These are phyloP conservation scores for Trichosanthes cucumerina DNA, from an alignment of 306 rosid species.

Conservation along the genomic window DNA sequence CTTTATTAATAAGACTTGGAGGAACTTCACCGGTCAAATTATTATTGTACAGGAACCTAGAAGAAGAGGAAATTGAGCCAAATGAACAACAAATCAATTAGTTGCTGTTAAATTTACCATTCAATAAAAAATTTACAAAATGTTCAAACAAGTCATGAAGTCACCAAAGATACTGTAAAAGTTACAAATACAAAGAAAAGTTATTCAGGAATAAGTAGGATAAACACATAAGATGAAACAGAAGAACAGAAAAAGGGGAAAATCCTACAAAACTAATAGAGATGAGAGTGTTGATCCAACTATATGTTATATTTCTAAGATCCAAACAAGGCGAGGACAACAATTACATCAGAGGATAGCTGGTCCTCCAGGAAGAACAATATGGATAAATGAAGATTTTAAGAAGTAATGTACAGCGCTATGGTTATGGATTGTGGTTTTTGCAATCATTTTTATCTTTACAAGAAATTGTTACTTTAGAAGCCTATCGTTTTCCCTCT, in stretches of 20 bases:
- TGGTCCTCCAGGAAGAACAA: neutral
- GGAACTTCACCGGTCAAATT: conserved; percentile 81
- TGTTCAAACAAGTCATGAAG: neutral
- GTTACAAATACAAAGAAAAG: neutral
- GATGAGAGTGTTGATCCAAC: neutral
- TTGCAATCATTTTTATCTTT: neutral
- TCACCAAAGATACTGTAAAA: neutral
- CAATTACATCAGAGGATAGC: neutral
- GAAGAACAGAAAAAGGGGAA: neutral
- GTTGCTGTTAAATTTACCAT: neutral
- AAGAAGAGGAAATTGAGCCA: conserved; percentile 24
- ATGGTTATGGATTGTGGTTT: conserved; percentile 1
- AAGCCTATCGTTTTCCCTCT: neutral
- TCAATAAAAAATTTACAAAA: neutral
- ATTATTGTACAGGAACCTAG: conserved; percentile 82
- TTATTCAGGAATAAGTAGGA: neutral
- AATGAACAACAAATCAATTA: conserved; percentile 8
- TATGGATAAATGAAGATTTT: neutral
- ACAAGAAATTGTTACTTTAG: neutral
- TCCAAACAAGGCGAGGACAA: neutral
- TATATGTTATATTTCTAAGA: neutral
- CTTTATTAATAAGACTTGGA: conserved; percentile 41
- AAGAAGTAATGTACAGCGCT: neutral
- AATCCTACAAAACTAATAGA: neutral
- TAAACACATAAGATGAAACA: neutral